These are phyloP conservation scores for Blastomyces gilchristii DNA, from an alignment of 2,329 filamentous ascomycete genomes.

Conservation along the genomic window DNA sequence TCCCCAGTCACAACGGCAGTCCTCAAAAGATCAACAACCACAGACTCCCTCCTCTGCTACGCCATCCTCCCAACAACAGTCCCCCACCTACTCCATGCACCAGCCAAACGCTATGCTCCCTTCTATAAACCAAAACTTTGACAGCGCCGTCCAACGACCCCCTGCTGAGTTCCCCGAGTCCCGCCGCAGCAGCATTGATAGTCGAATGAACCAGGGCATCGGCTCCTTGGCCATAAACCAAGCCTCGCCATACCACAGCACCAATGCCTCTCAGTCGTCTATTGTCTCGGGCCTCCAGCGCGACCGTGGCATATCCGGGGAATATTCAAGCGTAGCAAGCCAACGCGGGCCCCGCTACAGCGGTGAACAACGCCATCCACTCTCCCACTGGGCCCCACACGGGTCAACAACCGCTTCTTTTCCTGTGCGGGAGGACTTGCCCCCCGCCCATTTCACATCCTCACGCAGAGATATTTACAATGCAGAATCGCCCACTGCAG, in stretches of 20 bases:
- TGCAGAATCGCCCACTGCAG: constrained; percentile 40
- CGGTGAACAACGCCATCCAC: constrained; percentile 23
- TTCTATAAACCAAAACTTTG: constrained; percentile 50
- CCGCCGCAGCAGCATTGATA: constrained; percentile 41
- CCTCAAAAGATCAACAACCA: constrained; percentile 5
- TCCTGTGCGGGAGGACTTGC: constrained; percentile 37
- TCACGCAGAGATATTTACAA: constrained; percentile 42
- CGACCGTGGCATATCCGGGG: constrained; percentile 24
- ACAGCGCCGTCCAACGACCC: constrained; percentile 38
- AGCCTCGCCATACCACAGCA: constrained; percentile 39
- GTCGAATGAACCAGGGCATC: constrained; percentile 41
- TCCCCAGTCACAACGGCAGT: neutral
- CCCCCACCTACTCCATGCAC: constrained; percentile 28
- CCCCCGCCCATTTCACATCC: too few species aligned
- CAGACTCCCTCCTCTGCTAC: constrained; percentile 5
- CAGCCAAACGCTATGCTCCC: constrained; percentile 41
- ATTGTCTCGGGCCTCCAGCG: constrained; percentile 21
- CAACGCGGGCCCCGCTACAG: constrained; percentile 35
- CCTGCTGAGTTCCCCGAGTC: constrained; percentile 32
- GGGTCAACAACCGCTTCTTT: constrained; percentile 31
- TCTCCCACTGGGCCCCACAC: constrained; percentile 34
- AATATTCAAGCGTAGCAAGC: constrained; percentile 27
- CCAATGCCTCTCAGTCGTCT: constrained; percentile 36
- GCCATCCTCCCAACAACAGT: constrained; percentile 1
- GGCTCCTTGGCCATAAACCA: constrained; percentile 39